phyloP scores from a whole-genome alignment of 2,329 filamentous ascomycete genomes.

The Pestalotiopsis sp. region DNA sequence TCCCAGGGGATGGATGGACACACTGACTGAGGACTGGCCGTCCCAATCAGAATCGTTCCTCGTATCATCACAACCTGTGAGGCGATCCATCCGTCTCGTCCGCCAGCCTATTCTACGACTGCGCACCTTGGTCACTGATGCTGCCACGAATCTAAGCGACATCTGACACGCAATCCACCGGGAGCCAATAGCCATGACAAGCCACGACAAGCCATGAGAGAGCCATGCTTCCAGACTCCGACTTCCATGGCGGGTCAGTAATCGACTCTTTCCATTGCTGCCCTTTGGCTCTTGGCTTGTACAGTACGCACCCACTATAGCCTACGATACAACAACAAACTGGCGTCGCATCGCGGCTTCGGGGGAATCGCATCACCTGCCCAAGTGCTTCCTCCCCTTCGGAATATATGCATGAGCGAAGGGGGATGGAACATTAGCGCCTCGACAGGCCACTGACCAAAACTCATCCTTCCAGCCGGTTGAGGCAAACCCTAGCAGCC shows the following conservation, averaged over 20 bases:
- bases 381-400: neutral
- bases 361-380: slow-evolving; percentile 15
- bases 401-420: slow-evolving; percentile 2
- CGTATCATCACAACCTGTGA: neutral
- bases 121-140: neutral
- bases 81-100: neutral
- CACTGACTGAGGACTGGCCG: neutral
- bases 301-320: neutral
- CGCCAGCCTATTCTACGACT: neutral
- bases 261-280: neutral
- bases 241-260: neutral
- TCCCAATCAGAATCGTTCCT: neutral
- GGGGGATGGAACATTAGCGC: slow-evolving; percentile 10
- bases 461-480: neutral
- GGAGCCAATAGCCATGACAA: neutral
- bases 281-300: neutral
- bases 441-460: neutral
- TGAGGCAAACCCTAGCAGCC: neutral
- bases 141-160: slow-evolving; percentile 8
- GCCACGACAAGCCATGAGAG: neutral
- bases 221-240: neutral
- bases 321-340: neutral
- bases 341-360: slow-evolving; percentile 7
- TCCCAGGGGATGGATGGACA: neutral
- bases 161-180: slow-evolving; percentile 4